phyloP scores from a whole-genome alignment of 768 basidiomycete genomes.

The Crepidotus variabilis region DNA sequence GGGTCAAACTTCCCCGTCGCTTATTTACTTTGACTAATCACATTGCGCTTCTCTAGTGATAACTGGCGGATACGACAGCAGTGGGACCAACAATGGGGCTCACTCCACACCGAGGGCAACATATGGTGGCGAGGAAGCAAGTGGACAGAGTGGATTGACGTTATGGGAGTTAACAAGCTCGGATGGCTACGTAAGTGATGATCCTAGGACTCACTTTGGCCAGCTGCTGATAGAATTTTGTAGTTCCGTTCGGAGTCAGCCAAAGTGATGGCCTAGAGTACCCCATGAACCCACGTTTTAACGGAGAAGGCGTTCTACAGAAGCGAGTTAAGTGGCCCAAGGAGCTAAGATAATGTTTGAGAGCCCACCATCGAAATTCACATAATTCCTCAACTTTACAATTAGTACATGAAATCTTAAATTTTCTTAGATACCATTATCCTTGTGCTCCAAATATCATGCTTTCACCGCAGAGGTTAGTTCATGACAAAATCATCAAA shows the following conservation, averaged over 20 bases:
- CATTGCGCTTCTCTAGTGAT: constrained; percentile 38
- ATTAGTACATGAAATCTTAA: no score
- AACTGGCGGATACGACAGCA: constrained; percentile 51
- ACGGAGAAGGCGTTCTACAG: constrained; percentile 60
- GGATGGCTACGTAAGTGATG: constrained; percentile 76
- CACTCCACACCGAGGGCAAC: constrained; percentile 69
- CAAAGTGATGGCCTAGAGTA: constrained; percentile 59
- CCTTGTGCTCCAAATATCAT: no score
- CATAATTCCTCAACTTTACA: no score
- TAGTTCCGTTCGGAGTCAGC: constrained; percentile 48
- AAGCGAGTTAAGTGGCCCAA: constrained; percentile 67
- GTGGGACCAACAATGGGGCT: constrained; percentile 85
- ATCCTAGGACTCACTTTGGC: background rate
- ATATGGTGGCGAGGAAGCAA: constrained; percentile 78
- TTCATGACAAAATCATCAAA: no score
- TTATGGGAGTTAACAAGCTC: constrained; percentile 67
- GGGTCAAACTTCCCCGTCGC: no score
- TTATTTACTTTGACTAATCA: no score
- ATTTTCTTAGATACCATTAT: no score
- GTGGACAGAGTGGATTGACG: constrained; percentile 66
- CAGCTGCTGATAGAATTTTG: constrained; percentile 17
- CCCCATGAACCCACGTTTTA: constrained; percentile 73
- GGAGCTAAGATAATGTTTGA: constrained; percentile 45
- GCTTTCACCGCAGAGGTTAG: no score
- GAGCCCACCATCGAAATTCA: no score